A percentile compares a stretch with the other conserved stretches of the same genome.
phyloP scores from a whole-genome alignment of 257 asterid genomes.

The Asclepias syriaca region DNA sequence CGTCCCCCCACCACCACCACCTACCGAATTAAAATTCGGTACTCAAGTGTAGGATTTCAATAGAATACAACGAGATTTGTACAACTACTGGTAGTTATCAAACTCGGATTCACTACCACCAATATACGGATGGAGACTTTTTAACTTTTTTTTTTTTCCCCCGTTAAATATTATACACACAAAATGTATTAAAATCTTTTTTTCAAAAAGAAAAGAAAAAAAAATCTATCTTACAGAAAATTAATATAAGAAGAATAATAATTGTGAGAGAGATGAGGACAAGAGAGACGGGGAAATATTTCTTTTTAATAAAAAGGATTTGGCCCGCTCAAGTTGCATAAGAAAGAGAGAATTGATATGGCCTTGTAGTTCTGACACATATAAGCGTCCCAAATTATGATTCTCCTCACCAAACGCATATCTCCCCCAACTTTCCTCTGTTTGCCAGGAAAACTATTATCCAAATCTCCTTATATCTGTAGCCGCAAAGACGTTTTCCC shows the following conservation, averaged over 20 bases:
- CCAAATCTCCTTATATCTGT: not conserved
- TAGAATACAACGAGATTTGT: not conserved
- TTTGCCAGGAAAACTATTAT: not conserved
- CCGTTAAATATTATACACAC: too few relatives aligned
- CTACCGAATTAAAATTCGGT: slow-evolving; percentile 3
- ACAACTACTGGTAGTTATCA: not conserved
- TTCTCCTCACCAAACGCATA: slow-evolving; percentile 11
- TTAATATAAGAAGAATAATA: too few relatives aligned
- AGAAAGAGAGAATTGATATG: slow-evolving; percentile 4
- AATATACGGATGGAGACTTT: not conserved
- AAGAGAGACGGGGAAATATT: too few relatives aligned
- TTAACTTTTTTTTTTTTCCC: too few relatives aligned
- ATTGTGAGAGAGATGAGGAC: too few relatives aligned
- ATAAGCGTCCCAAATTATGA: slow-evolving; percentile 7
- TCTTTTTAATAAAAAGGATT: not conserved
- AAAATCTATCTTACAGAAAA: too few relatives aligned
- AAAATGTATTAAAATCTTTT: too few relatives aligned
- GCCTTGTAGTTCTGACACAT: not conserved
- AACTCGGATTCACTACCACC: not conserved
- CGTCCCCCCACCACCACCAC: not conserved
- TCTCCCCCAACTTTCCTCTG: not conserved
- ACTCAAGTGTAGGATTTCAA: not conserved
- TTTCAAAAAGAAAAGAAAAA: too few relatives aligned
- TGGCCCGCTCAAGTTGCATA: slow-evolving; percentile 6
- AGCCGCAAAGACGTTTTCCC: not conserved